phyloP scores from a whole-genome alignment of 2,329 filamentous ascomycete species.

The Fusarium sp. region DNA sequence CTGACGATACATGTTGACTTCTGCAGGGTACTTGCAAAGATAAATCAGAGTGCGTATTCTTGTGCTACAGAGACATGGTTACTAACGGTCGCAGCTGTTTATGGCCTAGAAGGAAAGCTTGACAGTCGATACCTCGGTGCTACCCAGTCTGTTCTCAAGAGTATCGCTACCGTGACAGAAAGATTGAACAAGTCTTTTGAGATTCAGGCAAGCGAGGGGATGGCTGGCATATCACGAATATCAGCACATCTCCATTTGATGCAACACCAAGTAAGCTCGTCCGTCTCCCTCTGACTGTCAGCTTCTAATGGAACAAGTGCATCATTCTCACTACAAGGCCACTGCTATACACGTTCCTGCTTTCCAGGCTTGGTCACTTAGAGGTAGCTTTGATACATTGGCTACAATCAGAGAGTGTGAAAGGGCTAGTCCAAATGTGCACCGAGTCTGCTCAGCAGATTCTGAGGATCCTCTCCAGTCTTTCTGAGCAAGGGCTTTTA shows the following conservation, averaged over 20 bases:
- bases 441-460: conserved; percentile 29
- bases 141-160: conserved; percentile 32
- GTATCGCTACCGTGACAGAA: conserved; percentile 32
- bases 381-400: conserved; percentile 35
- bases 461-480: conserved; percentile 18
- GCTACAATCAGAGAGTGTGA: conserved; percentile 34
- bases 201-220: conserved; percentile 22
- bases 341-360: conserved; percentile 33
- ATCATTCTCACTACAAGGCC: conserved; percentile 36
- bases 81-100: conserved; percentile 26
- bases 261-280: conserved; percentile 29
- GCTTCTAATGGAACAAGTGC: conserved; percentile 13
- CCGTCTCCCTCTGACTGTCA: accelerated
- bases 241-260: conserved; percentile 35
- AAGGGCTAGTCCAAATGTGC: conserved; percentile 15
- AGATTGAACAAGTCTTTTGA: conserved; percentile 32
- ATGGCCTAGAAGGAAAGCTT: conserved; percentile 38
- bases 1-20: conserved; percentile 31
- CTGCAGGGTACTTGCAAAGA: conserved; percentile 27
- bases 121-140: conserved; percentile 36
- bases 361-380: conserved; percentile 32
- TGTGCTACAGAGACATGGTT: accelerated
- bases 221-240: conserved; percentile 27
- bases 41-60: conserved; percentile 29
- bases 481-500: conserved; percentile 29